phyloP scores from a whole-genome alignment of 371 early-diverging fungal genomes.

The Apophysomyces ossiformis region DNA sequence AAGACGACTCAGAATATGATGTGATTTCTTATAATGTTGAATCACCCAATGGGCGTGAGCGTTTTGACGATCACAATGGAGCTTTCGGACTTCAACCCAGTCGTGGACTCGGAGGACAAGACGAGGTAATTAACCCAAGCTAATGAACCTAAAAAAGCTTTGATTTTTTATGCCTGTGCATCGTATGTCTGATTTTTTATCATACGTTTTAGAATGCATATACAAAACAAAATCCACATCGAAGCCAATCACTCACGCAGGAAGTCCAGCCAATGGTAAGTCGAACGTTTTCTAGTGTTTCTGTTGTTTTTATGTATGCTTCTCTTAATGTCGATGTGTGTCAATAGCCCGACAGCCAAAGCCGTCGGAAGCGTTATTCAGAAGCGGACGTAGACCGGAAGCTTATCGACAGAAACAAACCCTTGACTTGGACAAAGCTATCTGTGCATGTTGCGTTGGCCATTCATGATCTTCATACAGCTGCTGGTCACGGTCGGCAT shows the following conservation, averaged over 20 bases:
- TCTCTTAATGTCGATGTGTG: too few species aligned
- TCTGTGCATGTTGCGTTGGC: slow-evolving; percentile 64
- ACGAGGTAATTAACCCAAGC: background rate
- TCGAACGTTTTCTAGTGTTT: background rate
- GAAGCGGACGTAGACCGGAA: background rate
- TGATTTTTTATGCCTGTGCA: background rate
- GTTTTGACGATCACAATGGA: background rate
- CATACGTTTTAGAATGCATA: background rate
- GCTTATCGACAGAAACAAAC: slow-evolving; percentile 24
- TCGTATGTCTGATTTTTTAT: too few species aligned
- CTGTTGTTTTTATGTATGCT: background rate
- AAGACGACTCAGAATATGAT: slow-evolving; percentile 1
- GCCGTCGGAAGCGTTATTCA: background rate
- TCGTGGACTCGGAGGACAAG: background rate
- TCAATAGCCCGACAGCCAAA: background rate
- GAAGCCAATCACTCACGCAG: background rate
- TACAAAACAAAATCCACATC: background rate
- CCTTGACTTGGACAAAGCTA: slow-evolving; percentile 67
- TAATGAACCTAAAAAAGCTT: background rate
- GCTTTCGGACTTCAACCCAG: background rate
- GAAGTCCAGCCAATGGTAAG: background rate
- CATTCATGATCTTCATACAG: slow-evolving; percentile 66
- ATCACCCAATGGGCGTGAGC: background rate
- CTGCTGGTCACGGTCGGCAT: slow-evolving; percentile 54
- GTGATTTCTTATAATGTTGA: background rate